Evolutionary conservation across 345 rosid genomes (phyloP), one percentile per base, ranked within the genome.

Genomic region (Eucalyptus pauciflora): DNA sequence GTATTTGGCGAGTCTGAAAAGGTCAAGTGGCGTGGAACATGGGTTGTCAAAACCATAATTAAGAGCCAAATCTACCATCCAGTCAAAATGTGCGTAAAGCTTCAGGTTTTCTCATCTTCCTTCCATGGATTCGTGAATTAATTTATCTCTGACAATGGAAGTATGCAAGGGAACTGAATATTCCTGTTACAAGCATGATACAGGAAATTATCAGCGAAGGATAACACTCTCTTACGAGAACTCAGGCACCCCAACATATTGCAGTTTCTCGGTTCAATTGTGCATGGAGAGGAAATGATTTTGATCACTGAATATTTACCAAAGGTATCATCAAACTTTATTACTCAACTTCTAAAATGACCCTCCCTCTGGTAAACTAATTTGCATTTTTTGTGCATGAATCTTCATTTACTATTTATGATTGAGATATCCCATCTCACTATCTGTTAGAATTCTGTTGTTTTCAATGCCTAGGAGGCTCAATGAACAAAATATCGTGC

Each of bases 231-330:
- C 24, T 86, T 94, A 50, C 93, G 91, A n/a, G 94, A 95, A 89
- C 95, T 94, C 88, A 91, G 95, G 88, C 96, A 95, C 92, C 96
- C 96, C 52, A 95, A 94, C 89, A 95, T 94, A 76, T 85, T 94
- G 91, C 96, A 94, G 92, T 94, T 95, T 91, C 95, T 95, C 24
- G 96, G 96, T 67, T 95, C 97, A 10, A 93, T 94, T 89, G 94
- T 94, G 51, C 92, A 92, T 3, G 93, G 94, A 20, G 95, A 94
- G 33, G 94, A 93, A 90, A 93, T 93, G 94, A 92, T 92, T 88
- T 86, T 95, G 62, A 94, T 94, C 50, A 92, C 96, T 7, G 96
- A 95, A 87, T 92, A 93, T 91, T 90, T 93, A 54, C 92, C 97
- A 16, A 90, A 92, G 64, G 97, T 94, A 93, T 37, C 48, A 41